Base-by-base conservation (phyloP, 2,329 filamentous ascomycete species). In the Fusarium armeniacum region DNA sequence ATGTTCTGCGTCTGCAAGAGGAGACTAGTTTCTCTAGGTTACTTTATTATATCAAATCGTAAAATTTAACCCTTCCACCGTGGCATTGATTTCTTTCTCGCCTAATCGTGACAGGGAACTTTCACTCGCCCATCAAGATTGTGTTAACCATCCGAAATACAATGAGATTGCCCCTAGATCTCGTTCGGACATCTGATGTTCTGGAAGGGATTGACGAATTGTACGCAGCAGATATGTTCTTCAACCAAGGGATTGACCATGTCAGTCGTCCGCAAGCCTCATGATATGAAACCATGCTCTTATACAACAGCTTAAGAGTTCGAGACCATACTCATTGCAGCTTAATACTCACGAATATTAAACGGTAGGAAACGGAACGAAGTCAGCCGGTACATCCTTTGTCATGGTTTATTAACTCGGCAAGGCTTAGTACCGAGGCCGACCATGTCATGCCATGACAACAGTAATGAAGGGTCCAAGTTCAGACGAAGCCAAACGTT, bases 161-260 rank as follows among this genome's bases (percentile, higher is more conserved):
- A 38, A 10, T 38, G 16, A 20, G 20, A 52, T 52, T 50, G n/a
- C 13, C 24, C n/a, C 26, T 10, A 8, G n/a, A 15, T 41, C 18
- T 41, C 24, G 8, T 28, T 41, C 35, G 24, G 24, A 52, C 40
- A 41, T 41, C 24, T 24, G 35, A 52, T 52, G 10, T 28, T n/a
- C 49, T 52, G 26, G 26, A 51, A 28, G 13, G 15, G 22, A 30
- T 18, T 20, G 26, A 16, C 20, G 12, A 38, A 22, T n/a, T 11
- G 33, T n/a, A 16, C 88, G 28, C 3, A 30, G 28, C 11, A 30
- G 28, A 89, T 86, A 30, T 91, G 93, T 35, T 94, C 90, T 77
- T 93, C 89, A 20, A 41, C 18, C 32, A 30, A 24, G 49, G 33
- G 24, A 30, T 28, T 20, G 40, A 9, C 24, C 9, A 20, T 28